Evolutionary conservation across 116 monocot genomes (phyloP).

Genomic region (Posidonia oceanica): DNA sequence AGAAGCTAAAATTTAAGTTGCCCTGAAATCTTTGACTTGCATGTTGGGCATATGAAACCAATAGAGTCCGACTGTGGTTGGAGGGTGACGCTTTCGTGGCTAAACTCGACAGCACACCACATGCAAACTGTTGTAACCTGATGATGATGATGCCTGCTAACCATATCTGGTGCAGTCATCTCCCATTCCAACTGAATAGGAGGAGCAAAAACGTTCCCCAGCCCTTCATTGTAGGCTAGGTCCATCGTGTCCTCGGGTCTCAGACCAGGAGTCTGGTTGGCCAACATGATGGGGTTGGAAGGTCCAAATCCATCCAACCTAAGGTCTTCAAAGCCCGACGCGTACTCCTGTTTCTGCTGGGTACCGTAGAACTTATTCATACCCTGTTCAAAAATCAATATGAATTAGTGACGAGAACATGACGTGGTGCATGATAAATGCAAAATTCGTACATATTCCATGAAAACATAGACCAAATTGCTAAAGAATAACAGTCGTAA

Average conservation of each 20-base stretch:
- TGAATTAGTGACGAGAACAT: not conserved
- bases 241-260: not conserved
- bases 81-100: conserved; percentile 16
- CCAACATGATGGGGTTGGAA: not conserved
- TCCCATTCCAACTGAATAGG: conserved; percentile 8
- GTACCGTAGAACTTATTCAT: not conserved
- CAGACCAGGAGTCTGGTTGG: not conserved
- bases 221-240: not conserved
- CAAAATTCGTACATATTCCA: no score
- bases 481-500: no score
- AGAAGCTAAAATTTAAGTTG: conserved; percentile 16
- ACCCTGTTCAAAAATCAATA: not conserved
- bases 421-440: no score
- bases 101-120: conserved; percentile 60
- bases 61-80: conserved; percentile 34
- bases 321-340: not conserved
- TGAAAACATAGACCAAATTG: no score
- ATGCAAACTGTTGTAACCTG: conserved; percentile 39
- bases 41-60: conserved; percentile 57
- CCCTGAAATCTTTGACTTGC: conserved; percentile 51
- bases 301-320: not conserved
- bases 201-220: not conserved
- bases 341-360: not conserved
- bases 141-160: not conserved
- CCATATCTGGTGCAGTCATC: not conserved